Conservation (phyloP, 2,329 filamentous ascomycete species). For the Chrysoporthe puriensis region DNA sequence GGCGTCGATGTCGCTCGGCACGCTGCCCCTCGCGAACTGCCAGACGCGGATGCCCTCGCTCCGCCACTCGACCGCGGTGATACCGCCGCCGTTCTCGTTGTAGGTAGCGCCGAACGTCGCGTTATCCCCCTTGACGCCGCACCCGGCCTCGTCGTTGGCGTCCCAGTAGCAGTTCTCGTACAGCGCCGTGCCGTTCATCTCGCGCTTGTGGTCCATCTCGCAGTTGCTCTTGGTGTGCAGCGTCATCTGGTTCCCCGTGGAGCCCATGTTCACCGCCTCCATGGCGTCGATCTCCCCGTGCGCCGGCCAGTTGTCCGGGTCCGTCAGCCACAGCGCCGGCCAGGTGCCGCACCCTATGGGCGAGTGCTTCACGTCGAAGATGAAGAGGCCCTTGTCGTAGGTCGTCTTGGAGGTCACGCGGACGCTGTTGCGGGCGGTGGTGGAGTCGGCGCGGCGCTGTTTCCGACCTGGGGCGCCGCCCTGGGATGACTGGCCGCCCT, state of each 20-base stretch:
- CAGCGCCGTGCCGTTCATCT: conserved; percentile 51
- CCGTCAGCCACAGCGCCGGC: conserved; percentile 69
- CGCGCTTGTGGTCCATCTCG: conserved; percentile 56
- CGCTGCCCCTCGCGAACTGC: conserved; percentile 55
- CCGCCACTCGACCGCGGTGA: conserved; percentile 66
- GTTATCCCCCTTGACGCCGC: conserved; percentile 51
- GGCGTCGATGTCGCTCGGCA: conserved; percentile 56
- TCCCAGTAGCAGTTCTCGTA: conserved; percentile 54
- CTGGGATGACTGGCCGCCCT: not conserved
- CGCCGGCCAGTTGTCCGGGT: conserved; percentile 62
- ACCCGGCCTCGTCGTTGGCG: conserved; percentile 59
- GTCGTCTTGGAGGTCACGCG: conserved; percentile 63
- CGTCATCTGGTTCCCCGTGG: conserved; percentile 60
- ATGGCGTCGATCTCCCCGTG: conserved; percentile 69
- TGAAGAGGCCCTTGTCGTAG: conserved; percentile 67
- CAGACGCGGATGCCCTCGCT: conserved; percentile 64
- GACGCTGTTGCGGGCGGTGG: conserved; percentile 65
- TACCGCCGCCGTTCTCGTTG: conserved; percentile 59
- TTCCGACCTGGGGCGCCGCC: not conserved
- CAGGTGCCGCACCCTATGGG: conserved; percentile 67
- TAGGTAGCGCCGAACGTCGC: conserved; percentile 55
- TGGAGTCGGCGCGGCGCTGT: conserved; percentile 39
- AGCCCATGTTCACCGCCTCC: conserved; percentile 60
- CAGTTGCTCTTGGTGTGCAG: conserved; percentile 57
- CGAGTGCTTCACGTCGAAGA: conserved; percentile 68